Base-by-base conservation (phyloP, 345 rosid genomes). In the Eucalyptus victrix region DNA sequence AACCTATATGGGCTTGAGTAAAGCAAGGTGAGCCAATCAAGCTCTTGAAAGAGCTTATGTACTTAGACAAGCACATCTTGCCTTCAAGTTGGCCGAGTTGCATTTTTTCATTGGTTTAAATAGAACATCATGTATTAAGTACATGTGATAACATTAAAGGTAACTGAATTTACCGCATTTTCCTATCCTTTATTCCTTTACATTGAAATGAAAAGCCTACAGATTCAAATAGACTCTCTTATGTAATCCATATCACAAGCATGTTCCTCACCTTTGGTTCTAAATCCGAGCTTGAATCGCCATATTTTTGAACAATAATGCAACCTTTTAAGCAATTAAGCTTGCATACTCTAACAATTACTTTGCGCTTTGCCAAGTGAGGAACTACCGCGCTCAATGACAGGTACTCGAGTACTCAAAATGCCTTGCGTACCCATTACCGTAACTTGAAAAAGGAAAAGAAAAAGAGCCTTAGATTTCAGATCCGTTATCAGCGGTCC, bases 401-500 rank as follows among this genome's bases (percentile, higher is more conserved):
- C 14, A 69, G 44, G 0, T 69, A 18, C 12, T 16, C 26, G 24
- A 34, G 26, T 5, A 72, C 26, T 72, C 81, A 9, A 72, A 72
- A 17, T 32, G 4, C 12, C 42, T 69, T 16, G 21, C 42, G 4
- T 72, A 2, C 81, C 45, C 26, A 2, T 34, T 3, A 37, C 12
- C 4, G 24, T 72, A 18, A 34, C 81, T 72, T 6, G 17, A 69
- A 69, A 32, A 21, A 37, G 7, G 5, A 8, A 12, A 37, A 14
- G 19, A 6, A 6, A 21, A 21, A 6, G 16, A 12, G 83, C 44
- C 28, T 30, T 58, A 15, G 34, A 12, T 12, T 60, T 42, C 28
- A 89, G 90, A 89, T 89, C 90, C 90, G 88, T 89, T 89, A 89
- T 85, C 21, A 86, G 40, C 88, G 90, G 85, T 60, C 80, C 88